Evolutionary conservation across 768 basidiomycete genomes (phyloP).

Genomic region (Boletus reticuloceps): DNA sequence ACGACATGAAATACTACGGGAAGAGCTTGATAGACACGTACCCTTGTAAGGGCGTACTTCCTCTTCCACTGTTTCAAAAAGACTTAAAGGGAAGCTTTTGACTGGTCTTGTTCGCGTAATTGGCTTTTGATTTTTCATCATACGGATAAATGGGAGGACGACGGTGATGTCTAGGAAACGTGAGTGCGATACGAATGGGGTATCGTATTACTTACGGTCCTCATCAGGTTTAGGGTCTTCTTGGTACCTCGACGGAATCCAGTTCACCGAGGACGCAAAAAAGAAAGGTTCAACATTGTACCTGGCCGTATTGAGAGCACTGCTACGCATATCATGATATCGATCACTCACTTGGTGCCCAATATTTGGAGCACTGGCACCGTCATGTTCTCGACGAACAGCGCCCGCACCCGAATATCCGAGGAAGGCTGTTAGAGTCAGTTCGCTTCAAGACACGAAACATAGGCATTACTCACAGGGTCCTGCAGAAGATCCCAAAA

Average conservation of each 20-base stretch:
- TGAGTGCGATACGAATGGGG: conserved; percentile 20
- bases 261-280: conserved; percentile 60
- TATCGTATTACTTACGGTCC: conserved; percentile 48
- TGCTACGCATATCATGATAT: neutral
- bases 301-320: conserved; percentile 24
- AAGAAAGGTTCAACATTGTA: conserved; percentile 64
- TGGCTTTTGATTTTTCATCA: conserved; percentile 32
- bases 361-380: conserved; percentile 54
- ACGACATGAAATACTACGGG: neutral
- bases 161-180: conserved; percentile 51
- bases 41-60: conserved; percentile 15
- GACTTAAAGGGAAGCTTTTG: neutral
- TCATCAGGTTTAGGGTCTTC: conserved; percentile 41
- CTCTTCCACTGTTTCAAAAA: neutral
- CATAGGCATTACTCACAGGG: conserved; percentile 31
- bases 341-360: conserved; percentile 46
- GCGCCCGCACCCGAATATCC: conserved; percentile 42
- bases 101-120: conserved; percentile 12
- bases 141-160: conserved; percentile 50
- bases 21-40: neutral
- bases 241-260: conserved; percentile 67
- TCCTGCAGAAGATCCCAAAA: conserved; percentile 33
- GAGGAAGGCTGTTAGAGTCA: conserved; percentile 25
- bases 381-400: conserved; percentile 52
- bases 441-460: neutral